phyloP scores from a whole-genome alignment of 139 green algal genomes.

The Tetradesmus lagerheimii region DNA sequence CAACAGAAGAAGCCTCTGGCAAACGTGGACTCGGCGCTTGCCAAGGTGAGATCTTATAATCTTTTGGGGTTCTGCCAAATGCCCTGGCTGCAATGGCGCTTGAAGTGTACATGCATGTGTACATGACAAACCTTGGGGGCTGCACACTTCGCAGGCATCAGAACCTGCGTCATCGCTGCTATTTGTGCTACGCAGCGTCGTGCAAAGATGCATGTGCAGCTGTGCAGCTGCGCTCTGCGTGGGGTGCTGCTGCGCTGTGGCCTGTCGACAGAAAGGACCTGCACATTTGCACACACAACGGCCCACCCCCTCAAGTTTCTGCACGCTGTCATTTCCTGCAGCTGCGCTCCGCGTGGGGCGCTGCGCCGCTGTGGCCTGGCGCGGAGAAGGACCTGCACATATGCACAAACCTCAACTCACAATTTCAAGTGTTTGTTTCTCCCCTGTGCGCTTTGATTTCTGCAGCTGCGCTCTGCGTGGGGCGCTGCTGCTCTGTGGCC shows the following conservation, averaged over 20 bases:
- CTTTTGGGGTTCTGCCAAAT: no score
- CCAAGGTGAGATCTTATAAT: neutral
- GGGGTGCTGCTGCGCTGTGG: slow-evolving; percentile 41
- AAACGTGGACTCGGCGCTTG: slow-evolving; percentile 26
- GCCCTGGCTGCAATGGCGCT: no score
- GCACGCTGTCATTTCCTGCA: no score
- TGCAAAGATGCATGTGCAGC: no score
- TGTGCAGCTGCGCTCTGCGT: neutral
- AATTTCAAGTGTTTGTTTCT: neutral
- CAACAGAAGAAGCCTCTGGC: slow-evolving; percentile 63
- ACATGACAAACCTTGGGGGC: no score
- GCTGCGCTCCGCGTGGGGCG: slow-evolving; percentile 6
- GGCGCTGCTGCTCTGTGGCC: slow-evolving; percentile 38
- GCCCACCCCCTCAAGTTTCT: no score
- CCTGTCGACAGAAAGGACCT: slow-evolving; percentile 58
- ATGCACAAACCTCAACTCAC: neutral
- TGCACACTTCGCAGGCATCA: no score
- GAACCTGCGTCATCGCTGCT: no score
- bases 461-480: slow-evolving; percentile 13
- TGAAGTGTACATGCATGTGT: no score
- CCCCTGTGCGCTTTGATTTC: no score
- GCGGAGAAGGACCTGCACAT: slow-evolving; percentile 65
- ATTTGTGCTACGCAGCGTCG: no score
- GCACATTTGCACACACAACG: no score
- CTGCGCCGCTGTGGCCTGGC: slow-evolving; percentile 43